These are phyloP conservation scores for Ulota crispa DNA, from an alignment of 225 moss, liverwort and hornwort genomes.

Conservation along the genomic window DNA sequence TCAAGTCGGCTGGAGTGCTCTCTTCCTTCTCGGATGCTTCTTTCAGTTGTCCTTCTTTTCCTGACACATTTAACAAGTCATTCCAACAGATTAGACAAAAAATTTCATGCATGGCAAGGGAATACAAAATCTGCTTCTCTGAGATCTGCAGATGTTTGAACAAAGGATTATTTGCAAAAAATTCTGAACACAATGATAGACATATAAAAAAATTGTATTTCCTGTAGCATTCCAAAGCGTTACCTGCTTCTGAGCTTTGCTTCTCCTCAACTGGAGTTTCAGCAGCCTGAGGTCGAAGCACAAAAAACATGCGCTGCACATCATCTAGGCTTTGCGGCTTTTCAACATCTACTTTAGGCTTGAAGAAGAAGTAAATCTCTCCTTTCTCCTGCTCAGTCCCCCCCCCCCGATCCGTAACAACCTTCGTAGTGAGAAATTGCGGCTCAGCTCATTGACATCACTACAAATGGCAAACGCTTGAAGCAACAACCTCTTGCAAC, in stretches of 20 bases:
- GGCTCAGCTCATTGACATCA: not conserved
- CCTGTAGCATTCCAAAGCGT: not conserved
- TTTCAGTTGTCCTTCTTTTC: conserved; percentile 47
- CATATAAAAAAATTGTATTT: too few relatives aligned
- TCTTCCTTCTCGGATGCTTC: conserved; percentile 16
- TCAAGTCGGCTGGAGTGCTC: conserved; percentile 5
- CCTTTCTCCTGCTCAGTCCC: conserved; percentile 60
- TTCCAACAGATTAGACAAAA: too few relatives aligned
- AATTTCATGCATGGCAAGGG: too few relatives aligned
- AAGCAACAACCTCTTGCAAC: not conserved
- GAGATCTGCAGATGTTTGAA: too few relatives aligned
- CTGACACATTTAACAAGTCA: conserved; percentile 17
- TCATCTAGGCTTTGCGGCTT: conserved; percentile 53
- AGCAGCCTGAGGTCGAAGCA: conserved; percentile 62
- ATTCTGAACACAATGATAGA: too few relatives aligned
- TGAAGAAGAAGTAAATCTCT: conserved; percentile 75
- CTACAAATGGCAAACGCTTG: not conserved
- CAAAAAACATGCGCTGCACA: conserved; percentile 60
- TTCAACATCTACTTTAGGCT: conserved; percentile 63
- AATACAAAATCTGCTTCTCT: too few relatives aligned
- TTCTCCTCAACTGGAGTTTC: conserved; percentile 63
- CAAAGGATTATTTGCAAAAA: too few relatives aligned
- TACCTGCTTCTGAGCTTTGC: conserved; percentile 61
- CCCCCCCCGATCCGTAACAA: not conserved
- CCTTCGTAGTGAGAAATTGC: not conserved